Percentiles rank a stretch among this genome's conserved stretches.
Evolutionary conservation across 306 rosid genomes (phyloP).

Genomic region (Quercus dentata): DNA sequence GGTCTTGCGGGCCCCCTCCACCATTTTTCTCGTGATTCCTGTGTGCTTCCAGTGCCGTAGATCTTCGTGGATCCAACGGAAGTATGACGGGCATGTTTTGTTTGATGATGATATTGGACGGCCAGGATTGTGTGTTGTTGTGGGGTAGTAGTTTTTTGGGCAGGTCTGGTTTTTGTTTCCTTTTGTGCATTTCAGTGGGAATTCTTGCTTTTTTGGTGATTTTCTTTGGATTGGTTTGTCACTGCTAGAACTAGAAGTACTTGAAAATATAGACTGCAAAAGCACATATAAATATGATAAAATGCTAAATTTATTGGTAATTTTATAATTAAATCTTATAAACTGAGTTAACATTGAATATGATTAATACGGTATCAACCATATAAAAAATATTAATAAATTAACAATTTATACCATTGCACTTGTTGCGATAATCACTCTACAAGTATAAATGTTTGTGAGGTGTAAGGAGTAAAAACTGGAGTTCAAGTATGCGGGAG

Average conservation of each 20-base stretch:
- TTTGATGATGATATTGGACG: slow-evolving; percentile 16
- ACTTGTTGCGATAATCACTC: no score
- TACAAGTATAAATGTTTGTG: rapidly evolving
- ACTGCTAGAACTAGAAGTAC: background rate
- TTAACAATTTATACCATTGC: rapidly evolving
- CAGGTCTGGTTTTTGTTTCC: slow-evolving; percentile 31
- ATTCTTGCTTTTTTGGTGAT: slow-evolving; percentile 22
- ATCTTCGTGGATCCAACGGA: slow-evolving; percentile 84
- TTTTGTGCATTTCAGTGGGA: slow-evolving; percentile 35
- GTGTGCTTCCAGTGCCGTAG: slow-evolving; percentile 60
- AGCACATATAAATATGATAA: no score
- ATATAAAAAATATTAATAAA: no score
- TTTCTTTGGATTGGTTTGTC: slow-evolving; percentile 2
- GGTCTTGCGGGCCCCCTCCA: slow-evolving; percentile 45
- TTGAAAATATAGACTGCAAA: slow-evolving; percentile 30
- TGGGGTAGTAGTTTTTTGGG: slow-evolving; percentile 39
- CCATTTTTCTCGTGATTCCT: slow-evolving; percentile 66
- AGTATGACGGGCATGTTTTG: slow-evolving; percentile 57
- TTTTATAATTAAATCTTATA: no score
- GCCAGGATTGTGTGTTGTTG: slow-evolving; percentile 18
- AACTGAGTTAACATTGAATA: no score
- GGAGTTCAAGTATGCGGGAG: rapidly evolving
- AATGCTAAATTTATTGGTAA: no score
- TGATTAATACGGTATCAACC: rapidly evolving
- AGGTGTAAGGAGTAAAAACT: rapidly evolving